Evolutionary conservation across 768 basidiomycete species (phyloP).

Genomic region (Leccinum obscurum): DNA sequence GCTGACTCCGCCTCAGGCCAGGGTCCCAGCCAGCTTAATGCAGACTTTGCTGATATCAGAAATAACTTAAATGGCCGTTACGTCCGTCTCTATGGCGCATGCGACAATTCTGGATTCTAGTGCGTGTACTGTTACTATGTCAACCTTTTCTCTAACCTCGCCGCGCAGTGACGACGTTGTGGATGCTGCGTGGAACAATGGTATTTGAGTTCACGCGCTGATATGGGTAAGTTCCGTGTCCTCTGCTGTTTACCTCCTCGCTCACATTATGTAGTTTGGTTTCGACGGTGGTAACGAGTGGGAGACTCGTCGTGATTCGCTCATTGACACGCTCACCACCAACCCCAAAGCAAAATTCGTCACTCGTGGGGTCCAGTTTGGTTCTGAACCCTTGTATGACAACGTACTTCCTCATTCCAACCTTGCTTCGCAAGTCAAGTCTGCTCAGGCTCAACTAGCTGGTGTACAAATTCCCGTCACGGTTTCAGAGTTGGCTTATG

Average conservation of each 20-base stretch:
- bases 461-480: constrained; percentile 64
- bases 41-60: constrained; percentile 62
- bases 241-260: background rate
- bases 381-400: constrained; percentile 70
- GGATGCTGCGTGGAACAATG: constrained; percentile 65
- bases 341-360: constrained; percentile 66
- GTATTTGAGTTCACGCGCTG: constrained; percentile 71
- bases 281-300: constrained; percentile 46
- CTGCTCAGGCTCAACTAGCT: constrained; percentile 49
- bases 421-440: constrained; percentile 52
- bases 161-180: constrained; percentile 53
- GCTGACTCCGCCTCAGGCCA: constrained; percentile 47
- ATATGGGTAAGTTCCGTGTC: constrained; percentile 58
- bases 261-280: constrained; percentile 33
- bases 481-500: constrained; percentile 64
- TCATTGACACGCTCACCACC: constrained; percentile 52
- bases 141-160: constrained; percentile 19
- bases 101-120: constrained; percentile 43
- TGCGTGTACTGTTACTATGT: constrained; percentile 11
- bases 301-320: constrained; percentile 51
- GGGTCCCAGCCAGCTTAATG: constrained; percentile 46
- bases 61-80: constrained; percentile 62
- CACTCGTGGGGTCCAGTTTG: constrained; percentile 66
- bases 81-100: constrained; percentile 50
- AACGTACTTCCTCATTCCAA: constrained; percentile 46